These are phyloP conservation scores for Umbilicaria muhlenbergii DNA, from an alignment of 495 filamentous ascomycete genomes.

Conservation along the genomic window DNA sequence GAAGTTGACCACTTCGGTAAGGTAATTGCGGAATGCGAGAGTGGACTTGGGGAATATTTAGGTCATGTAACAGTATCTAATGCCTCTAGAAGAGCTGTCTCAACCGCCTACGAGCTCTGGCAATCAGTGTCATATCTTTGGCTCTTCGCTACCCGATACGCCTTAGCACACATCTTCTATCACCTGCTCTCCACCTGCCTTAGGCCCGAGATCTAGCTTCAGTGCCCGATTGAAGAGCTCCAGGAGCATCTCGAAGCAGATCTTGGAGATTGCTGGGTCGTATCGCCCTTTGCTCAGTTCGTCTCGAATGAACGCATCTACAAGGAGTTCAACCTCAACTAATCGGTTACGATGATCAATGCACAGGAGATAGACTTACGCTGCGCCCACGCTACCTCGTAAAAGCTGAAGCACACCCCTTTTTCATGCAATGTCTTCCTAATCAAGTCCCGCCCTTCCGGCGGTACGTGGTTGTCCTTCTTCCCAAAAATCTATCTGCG, in stretches of 20 bases:
- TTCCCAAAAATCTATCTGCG: slow-evolving; percentile 56
- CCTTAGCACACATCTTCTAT: slow-evolving; percentile 29
- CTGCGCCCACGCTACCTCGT: slow-evolving; percentile 84
- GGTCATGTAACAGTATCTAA: no score
- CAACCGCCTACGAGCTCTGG: no score
- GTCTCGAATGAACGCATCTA: slow-evolving; percentile 87
- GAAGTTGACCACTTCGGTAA: no score
- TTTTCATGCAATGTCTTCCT: slow-evolving; percentile 65
- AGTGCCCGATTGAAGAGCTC: slow-evolving; percentile 72
- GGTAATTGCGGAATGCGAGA: no score
- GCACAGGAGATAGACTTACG: slow-evolving; percentile 31
- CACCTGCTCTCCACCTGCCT: slow-evolving; percentile 19
- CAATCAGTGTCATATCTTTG: no score
- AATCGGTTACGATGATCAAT: neutral
- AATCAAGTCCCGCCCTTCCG: slow-evolving; percentile 73
- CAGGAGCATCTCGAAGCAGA: slow-evolving; percentile 83
- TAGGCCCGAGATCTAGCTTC: slow-evolving; percentile 57
- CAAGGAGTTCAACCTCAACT: neutral
- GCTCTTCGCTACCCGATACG: no score
- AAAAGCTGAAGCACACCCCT: slow-evolving; percentile 63
- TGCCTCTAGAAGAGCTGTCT: no score
- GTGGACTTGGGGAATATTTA: no score
- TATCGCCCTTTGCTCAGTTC: slow-evolving; percentile 88
- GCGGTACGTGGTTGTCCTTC: slow-evolving; percentile 78
- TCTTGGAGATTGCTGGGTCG: slow-evolving; percentile 69